phyloP scores from a whole-genome alignment of 2,329 filamentous ascomycete genomes.

The Calycina marina region DNA sequence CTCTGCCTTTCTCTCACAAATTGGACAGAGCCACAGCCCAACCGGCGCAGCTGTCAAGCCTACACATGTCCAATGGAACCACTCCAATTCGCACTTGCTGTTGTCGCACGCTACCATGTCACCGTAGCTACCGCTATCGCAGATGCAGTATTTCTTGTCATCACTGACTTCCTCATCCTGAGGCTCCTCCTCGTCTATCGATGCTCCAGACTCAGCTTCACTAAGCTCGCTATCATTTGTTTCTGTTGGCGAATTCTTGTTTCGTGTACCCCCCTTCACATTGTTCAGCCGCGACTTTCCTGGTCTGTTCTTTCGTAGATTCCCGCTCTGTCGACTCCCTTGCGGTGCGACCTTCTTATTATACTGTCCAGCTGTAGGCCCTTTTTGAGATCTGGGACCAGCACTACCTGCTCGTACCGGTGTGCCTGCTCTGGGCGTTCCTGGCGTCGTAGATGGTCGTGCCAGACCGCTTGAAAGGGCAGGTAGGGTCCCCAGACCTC shows the following conservation, averaged over 20 bases:
- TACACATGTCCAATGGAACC: conserved; percentile 75
- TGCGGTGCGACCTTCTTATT: conserved; percentile 23
- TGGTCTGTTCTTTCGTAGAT: conserved; percentile 16
- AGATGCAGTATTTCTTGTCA: conserved; percentile 66
- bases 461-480: conserved; percentile 42
- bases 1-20: conserved; percentile 34
- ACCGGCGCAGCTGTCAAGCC: conserved; percentile 53
- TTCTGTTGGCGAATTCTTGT: conserved; percentile 46
- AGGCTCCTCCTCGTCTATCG: conserved; percentile 33
- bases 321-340: conserved; percentile 20
- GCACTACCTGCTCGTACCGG: conserved; percentile 39
- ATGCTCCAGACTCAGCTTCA: conserved; percentile 42
- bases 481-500: conserved; percentile 31
- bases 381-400: conserved; percentile 32
- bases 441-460: conserved; percentile 45
- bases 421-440: conserved; percentile 38
- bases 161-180: conserved; percentile 63
- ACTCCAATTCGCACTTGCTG: conserved; percentile 65
- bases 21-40: conserved; percentile 53
- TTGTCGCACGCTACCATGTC: conserved; percentile 88
- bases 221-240: conserved; percentile 51
- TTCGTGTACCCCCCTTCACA: conserved; percentile 37
- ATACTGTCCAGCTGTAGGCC: conserved; percentile 16
- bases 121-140: conserved; percentile 70
- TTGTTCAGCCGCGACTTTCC: conserved; percentile 46